Percentiles rank a stretch among this genome's conserved stretches.
Evolutionary conservation across 2,329 filamentous ascomycete genomes (phyloP).

Genomic region (Incumbomyces lentus): DNA sequence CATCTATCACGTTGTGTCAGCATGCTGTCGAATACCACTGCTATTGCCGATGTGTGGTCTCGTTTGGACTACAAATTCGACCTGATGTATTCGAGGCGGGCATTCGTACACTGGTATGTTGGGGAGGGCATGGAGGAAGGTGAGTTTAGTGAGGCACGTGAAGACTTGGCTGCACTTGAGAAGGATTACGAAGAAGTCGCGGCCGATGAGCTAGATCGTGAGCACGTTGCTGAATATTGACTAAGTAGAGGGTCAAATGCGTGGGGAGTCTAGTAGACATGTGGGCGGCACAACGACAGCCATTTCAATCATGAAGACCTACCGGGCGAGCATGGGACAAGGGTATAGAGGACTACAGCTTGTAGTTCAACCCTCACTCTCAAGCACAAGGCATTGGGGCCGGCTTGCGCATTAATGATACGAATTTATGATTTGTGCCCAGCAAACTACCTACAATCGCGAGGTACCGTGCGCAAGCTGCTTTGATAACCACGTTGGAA

Average conservation of each 20-base stretch:
- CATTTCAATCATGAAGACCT: too few relatives aligned
- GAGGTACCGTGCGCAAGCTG: too few relatives aligned
- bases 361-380: too few relatives aligned
- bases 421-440: too few relatives aligned
- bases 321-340: too few relatives aligned
- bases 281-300: too few relatives aligned
- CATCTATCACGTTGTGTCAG: conserved; percentile 45
- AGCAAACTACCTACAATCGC: too few relatives aligned
- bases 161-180: conserved; percentile 75
- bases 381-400: too few relatives aligned
- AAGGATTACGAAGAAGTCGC: conserved; percentile 82
- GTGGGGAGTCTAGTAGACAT: too few relatives aligned
- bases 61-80: conserved; percentile 59
- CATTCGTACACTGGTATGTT: conserved; percentile 66
- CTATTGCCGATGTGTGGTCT: conserved; percentile 56
- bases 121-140: conserved; percentile 90
- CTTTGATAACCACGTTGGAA: too few relatives aligned
- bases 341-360: too few relatives aligned
- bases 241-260: not conserved
- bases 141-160: conserved; percentile 77
- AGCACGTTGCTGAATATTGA: conserved; percentile 19
- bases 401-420: too few relatives aligned
- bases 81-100: conserved; percentile 59
- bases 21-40: conserved; percentile 59
- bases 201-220: conserved; percentile 47